Percentiles rank a stretch among this genome's conserved stretches.
phyloP scores from a whole-genome alignment of 2,329 filamentous ascomycete genomes.

The Microsporum audouinii region DNA sequence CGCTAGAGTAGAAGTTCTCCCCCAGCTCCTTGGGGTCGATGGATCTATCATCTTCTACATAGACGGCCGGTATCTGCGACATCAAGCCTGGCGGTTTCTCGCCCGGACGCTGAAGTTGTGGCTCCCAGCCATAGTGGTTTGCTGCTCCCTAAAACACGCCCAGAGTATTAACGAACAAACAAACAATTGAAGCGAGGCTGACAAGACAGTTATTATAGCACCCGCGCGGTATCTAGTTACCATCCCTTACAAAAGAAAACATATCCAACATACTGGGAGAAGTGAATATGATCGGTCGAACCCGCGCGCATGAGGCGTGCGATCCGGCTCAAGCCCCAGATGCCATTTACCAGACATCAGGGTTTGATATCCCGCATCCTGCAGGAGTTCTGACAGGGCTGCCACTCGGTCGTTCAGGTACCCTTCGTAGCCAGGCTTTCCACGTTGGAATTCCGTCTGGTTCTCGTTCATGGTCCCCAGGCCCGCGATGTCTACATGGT shows the following conservation, averaged over 20 bases:
- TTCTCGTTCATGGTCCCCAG: constrained; percentile 49
- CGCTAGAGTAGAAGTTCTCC: constrained; percentile 44
- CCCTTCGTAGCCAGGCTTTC: constrained; percentile 52
- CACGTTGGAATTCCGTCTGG: constrained; percentile 44
- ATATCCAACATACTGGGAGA: constrained; percentile 44
- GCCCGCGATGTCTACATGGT: constrained; percentile 31
- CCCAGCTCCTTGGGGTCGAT: constrained; percentile 34
- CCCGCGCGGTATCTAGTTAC: too few species aligned
- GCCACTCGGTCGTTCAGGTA: constrained; percentile 51
- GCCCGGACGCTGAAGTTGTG: constrained; percentile 30
- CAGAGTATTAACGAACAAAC: background rate
- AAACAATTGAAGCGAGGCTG: too few species aligned
- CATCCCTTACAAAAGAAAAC: too few species aligned
- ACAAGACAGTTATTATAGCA: too few species aligned
- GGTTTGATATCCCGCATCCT: constrained; percentile 49
- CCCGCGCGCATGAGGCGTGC: constrained; percentile 45
- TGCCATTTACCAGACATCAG: constrained; percentile 55
- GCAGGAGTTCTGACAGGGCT: constrained; percentile 47
- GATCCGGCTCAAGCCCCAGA: constrained; percentile 47
- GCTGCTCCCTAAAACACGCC: background rate
- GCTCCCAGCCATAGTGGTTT: constrained; percentile 48
- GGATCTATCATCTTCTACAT: constrained; percentile 37
- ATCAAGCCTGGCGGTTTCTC: constrained; percentile 30
- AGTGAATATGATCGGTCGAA: constrained; percentile 51
- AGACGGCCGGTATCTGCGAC: constrained; percentile 34